Conservation (phyloP, 768 basidiomycete species). For the Chiua virens region DNA sequence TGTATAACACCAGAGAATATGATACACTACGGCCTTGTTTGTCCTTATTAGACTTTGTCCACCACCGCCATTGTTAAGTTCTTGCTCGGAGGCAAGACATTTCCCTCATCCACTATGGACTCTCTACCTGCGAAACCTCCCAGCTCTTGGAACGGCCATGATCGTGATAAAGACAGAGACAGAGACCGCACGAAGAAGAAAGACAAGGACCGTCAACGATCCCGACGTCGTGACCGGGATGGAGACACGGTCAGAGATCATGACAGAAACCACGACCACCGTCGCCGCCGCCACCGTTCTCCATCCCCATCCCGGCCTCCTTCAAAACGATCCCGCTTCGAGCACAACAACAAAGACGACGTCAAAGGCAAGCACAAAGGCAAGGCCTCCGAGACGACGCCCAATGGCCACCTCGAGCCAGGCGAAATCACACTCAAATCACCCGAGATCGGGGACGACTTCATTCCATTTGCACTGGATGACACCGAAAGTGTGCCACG, state of each 20-base stretch:
- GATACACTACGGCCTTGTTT: too few relatives aligned
- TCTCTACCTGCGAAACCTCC: slow-evolving; percentile 18
- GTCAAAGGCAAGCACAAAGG: slow-evolving; percentile 13
- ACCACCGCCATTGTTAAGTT: background rate
- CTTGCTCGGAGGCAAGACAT: too few relatives aligned
- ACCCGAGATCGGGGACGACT: slow-evolving; percentile 30
- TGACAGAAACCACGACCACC: background rate
- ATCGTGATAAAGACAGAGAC: slow-evolving; percentile 12
- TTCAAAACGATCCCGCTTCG: slow-evolving; percentile 17
- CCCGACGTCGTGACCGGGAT: slow-evolving; percentile 9
- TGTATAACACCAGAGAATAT: too few relatives aligned
- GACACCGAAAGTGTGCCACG: slow-evolving; percentile 14
- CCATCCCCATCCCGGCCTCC: slow-evolving; percentile 11
- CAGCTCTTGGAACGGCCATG: slow-evolving; percentile 13
- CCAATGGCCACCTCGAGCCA: slow-evolving; percentile 4
- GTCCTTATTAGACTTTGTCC: too few relatives aligned
- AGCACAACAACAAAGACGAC: background rate
- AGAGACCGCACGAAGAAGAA: slow-evolving; percentile 7
- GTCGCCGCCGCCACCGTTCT: slow-evolving; percentile 12
- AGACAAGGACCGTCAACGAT: slow-evolving; percentile 5
- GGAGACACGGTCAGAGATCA: slow-evolving; percentile 2
- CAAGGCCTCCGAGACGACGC: slow-evolving; percentile 9
- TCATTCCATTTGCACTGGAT: slow-evolving; percentile 27
- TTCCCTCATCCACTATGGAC: slow-evolving; percentile 11
- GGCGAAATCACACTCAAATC: slow-evolving; percentile 10